Conservation (phyloP, 192 early-diverging fungal species). For the Chytriomyces sp. region DNA sequence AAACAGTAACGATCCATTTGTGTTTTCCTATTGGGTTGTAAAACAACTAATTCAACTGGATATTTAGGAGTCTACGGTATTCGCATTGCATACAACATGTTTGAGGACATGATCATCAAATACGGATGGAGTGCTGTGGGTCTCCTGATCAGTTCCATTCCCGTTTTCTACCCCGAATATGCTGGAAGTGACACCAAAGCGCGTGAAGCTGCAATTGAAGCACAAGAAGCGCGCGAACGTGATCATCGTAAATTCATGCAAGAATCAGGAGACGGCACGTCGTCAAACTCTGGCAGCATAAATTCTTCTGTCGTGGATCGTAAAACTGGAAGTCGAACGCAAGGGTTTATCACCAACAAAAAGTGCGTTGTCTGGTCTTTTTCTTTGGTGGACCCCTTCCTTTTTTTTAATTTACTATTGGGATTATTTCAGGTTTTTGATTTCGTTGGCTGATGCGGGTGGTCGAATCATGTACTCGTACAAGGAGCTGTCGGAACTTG, state of each 20-base stretch:
- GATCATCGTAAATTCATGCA: background rate
- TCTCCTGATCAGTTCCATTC: conserved; percentile 79
- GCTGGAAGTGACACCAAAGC: conserved; percentile 38
- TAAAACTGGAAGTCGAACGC: conserved; percentile 50
- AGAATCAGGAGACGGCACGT: background rate
- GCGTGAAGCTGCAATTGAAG: conserved; percentile 27
- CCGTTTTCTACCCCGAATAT: conserved; percentile 74
- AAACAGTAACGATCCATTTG: conserved; percentile 33
- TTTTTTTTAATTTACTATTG: conserved; percentile 10
- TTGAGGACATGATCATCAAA: conserved; percentile 93
- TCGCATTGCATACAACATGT: conserved; percentile 63
- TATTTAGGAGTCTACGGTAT: conserved; percentile 52
- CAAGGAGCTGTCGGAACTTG: conserved; percentile 92
- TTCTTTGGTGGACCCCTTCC: background rate
- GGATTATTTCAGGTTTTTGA: conserved; percentile 76
- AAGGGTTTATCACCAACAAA: conserved; percentile 57
- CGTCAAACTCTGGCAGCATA: background rate
- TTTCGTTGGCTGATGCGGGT: conserved; percentile 88
- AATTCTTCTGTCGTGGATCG: conserved; percentile 17
- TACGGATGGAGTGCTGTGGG: conserved; percentile 95
- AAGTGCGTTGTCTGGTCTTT: conserved; percentile 18
- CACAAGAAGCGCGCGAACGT: conserved; percentile 11
- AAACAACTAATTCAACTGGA: background rate
- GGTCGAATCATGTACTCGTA: conserved; percentile 93
- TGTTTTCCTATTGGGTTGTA: background rate